A percentile compares a stretch with the other conserved stretches of the same genome.
These are phyloP conservation scores for Phytophthora ramorum DNA, from an alignment of 352 stramenopile genomes.

Conservation along the genomic window DNA sequence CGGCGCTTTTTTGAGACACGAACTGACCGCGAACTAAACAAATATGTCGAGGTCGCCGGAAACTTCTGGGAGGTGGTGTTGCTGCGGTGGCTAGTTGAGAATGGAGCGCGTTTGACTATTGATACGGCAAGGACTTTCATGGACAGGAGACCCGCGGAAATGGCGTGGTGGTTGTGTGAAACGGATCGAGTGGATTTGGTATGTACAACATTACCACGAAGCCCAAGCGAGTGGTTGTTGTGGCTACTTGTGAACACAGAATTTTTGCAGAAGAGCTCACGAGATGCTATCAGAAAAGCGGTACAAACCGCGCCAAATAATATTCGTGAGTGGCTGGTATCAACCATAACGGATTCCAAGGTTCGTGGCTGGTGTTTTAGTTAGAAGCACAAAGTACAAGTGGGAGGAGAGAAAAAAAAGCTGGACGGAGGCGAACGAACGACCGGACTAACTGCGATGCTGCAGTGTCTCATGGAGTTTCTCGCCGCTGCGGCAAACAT, in stretches of 20 bases:
- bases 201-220: background rate
- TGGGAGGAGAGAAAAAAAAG: background rate
- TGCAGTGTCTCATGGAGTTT: too few species aligned
- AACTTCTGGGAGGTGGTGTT: background rate
- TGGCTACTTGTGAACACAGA: background rate
- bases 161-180: background rate
- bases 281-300: background rate
- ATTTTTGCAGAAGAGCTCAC: background rate
- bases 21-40: background rate
- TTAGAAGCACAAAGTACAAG: background rate
- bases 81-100: background rate
- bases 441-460: too few species aligned
- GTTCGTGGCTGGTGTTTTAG: background rate
- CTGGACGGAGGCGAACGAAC: background rate
- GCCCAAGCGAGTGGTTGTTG: background rate
- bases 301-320: background rate
- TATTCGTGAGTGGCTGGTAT: background rate
- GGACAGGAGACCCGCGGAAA: background rate
- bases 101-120: background rate
- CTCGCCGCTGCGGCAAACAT: too few species aligned
- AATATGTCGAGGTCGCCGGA: background rate
- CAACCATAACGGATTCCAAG: background rate
- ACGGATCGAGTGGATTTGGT: background rate
- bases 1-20: background rate
- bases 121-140: background rate